Conservation (phyloP, 169 alveolate species). For the Cryptosporidium sp. region DNA sequence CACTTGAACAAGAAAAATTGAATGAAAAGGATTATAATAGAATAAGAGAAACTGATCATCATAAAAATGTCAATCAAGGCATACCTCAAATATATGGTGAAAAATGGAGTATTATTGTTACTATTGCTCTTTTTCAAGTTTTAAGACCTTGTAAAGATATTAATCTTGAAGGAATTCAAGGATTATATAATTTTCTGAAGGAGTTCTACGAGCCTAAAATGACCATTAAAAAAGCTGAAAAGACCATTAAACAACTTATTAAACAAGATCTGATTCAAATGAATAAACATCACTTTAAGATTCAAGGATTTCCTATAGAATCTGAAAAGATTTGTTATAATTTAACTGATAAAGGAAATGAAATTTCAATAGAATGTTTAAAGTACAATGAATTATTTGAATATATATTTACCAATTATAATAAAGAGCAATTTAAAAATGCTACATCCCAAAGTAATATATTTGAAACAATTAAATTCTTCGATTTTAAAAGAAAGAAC, state of each 20-base stretch:
- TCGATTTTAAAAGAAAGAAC: conserved; percentile 6
- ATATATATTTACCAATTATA: conserved; percentile 1
- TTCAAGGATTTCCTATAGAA: conserved; percentile 41
- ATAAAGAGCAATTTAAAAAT: conserved; percentile 7
- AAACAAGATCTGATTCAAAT: not conserved
- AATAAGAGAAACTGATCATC: not conserved
- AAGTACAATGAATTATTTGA: not conserved
- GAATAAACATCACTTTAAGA: not conserved
- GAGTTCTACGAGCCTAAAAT: conserved; percentile 6
- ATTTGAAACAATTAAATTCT: not conserved
- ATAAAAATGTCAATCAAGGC: not conserved
- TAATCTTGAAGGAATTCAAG: conserved; percentile 2
- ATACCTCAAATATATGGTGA: conserved; percentile 52
- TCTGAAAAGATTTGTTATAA: conserved; percentile 29
- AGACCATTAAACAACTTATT: conserved; percentile 20
- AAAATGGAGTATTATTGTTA: conserved; percentile 47
- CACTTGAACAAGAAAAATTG: not conserved
- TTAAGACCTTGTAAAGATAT: not conserved
- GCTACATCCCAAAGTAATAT: not conserved
- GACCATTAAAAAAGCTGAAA: conserved; percentile 37
- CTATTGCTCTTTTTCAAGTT: conserved; percentile 5
- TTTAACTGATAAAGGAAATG: conserved; percentile 31
- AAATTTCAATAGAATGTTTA: conserved; percentile 12
- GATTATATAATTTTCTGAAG: conserved; percentile 6
- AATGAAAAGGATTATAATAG: not conserved